These are phyloP conservation scores for Aspergillus saccharolyticus DNA, from an alignment of 495 filamentous ascomycete genomes.

Conservation along the genomic window DNA sequence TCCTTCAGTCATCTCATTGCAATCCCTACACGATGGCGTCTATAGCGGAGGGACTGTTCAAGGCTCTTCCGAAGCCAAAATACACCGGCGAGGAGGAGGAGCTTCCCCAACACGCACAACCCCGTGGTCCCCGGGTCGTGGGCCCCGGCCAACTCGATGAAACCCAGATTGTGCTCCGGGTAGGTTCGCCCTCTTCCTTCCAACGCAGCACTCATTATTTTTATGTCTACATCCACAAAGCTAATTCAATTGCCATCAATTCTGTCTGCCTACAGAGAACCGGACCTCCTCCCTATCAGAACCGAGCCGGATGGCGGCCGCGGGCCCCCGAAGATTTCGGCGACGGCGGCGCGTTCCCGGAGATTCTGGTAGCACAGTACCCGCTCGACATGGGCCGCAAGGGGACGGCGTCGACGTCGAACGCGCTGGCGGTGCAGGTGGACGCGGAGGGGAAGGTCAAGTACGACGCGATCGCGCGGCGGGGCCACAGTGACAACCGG, in stretches of 20 bases:
- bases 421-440: conserved; percentile 87
- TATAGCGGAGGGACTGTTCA: conserved; percentile 70
- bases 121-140: conserved; percentile 73
- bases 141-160: conserved; percentile 73
- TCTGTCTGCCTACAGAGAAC: conserved; percentile 49
- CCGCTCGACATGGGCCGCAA: conserved; percentile 92
- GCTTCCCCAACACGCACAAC: conserved; percentile 63
- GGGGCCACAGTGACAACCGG: conserved; percentile 76
- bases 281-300: conserved; percentile 82
- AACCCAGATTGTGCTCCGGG: conserved; percentile 81
- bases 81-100: conserved; percentile 84
- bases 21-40: conserved; percentile 52
- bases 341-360: conserved; percentile 94
- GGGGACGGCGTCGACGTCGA: conserved; percentile 61
- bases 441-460: conserved; percentile 89
- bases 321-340: conserved; percentile 84
- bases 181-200: conserved; percentile 28
- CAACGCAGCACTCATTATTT: background rate
- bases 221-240: background rate
- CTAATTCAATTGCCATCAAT: too few relatives aligned
- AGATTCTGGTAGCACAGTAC: conserved; percentile 91
- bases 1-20: conserved; percentile 12
- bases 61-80: conserved; percentile 82
- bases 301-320: conserved; percentile 83
- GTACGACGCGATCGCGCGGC: conserved; percentile 91